These are phyloP conservation scores for Candida michaelii DNA, from an alignment of 805 yeast species.

Conservation along the genomic window DNA sequence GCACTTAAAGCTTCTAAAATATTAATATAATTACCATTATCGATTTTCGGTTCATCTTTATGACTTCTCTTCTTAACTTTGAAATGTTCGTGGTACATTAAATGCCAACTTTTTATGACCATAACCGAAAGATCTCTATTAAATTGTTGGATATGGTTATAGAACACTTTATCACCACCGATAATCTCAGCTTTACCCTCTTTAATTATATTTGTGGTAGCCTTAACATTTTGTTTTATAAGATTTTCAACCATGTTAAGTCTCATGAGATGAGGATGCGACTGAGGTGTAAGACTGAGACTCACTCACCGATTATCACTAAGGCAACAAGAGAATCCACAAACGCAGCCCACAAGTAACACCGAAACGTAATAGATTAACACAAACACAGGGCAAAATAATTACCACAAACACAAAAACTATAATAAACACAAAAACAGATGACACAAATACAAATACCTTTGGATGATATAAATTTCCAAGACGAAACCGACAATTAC, in stretches of 20 bases:
- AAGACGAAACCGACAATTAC: constrained; percentile 2
- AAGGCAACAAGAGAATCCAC: too few species aligned
- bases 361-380: too few species aligned
- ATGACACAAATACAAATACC: background rate
- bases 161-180: constrained; percentile 80
- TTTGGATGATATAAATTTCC: too few species aligned
- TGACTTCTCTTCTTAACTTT: constrained; percentile 14
- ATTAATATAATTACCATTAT: constrained; percentile 42
- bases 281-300: too few species aligned
- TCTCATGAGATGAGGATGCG: constrained; percentile 4
- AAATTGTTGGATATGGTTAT: constrained; percentile 95
- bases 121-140: constrained; percentile 87
- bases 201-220: constrained; percentile 24
- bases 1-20: constrained; percentile 92
- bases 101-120: constrained; percentile 85
- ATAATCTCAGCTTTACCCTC: constrained; percentile 88
- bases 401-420: too few species aligned
- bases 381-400: too few species aligned
- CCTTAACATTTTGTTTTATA: background rate
- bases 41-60: constrained; percentile 10
- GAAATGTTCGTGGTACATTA: constrained; percentile 23
- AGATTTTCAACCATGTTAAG: constrained; percentile 2
- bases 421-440: too few species aligned
- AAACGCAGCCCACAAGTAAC: too few species aligned
- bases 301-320: constrained; percentile 5